These are phyloP conservation scores for Gracilaria vermiculophylla DNA, from an alignment of 23 red algal species.

Conservation along the genomic window DNA sequence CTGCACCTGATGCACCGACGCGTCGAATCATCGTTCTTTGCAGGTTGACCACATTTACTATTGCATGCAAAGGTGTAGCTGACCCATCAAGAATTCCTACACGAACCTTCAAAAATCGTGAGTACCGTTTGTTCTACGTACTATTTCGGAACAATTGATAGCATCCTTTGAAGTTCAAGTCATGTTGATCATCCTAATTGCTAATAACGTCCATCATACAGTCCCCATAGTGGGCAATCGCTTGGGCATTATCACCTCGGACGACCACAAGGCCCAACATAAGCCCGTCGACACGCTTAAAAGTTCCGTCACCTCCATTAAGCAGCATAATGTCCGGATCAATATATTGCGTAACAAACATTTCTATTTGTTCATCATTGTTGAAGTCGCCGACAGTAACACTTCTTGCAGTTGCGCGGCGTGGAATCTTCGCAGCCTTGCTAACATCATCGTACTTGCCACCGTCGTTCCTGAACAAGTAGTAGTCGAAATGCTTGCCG, in stretches of 20 bases:
- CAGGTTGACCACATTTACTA: conserved; percentile 13
- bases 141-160: conserved; percentile 19
- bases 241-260: conserved; percentile 37
- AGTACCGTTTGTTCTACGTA: neutral
- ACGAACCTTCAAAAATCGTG: conserved; percentile 22
- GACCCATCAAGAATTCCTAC: conserved; percentile 41
- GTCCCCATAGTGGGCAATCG: conserved; percentile 56
- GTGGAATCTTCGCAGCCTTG: neutral
- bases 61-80: conserved; percentile 47
- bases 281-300: neutral
- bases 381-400: conserved; percentile 68
- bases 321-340: conserved; percentile 44
- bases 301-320: conserved; percentile 42
- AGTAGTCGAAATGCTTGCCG: neutral
- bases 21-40: conserved; percentile 15
- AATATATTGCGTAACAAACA: conserved; percentile 28
- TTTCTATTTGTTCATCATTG: conserved; percentile 60
- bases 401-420: neutral
- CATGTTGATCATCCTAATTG: conserved; percentile 28
- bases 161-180: neutral
- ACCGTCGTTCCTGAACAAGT: conserved; percentile 26
- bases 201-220: conserved; percentile 55
- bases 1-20: conserved; percentile 29
- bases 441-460: conserved; percentile 37
- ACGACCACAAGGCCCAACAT: neutral